These are phyloP conservation scores for Purpureocillium lavendulum DNA, from an alignment of 2,329 filamentous ascomycete genomes.

Conservation along the genomic window DNA sequence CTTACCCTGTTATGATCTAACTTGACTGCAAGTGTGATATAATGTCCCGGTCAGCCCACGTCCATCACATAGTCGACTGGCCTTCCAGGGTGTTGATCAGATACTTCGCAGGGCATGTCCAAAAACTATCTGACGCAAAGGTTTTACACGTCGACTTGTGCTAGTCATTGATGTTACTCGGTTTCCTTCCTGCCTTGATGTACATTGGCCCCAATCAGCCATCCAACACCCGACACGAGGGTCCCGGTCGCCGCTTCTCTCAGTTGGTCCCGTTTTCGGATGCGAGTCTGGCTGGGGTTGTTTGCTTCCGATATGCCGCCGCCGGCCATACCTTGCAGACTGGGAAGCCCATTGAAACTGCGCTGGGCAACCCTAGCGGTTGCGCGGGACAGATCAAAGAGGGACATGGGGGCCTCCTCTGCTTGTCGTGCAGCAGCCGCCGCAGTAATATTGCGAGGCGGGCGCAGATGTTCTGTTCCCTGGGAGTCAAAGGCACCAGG, in stretches of 20 bases:
- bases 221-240: conserved; percentile 57
- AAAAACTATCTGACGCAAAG: too few species aligned
- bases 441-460: conserved; percentile 23
- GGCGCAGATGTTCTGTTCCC: conserved; percentile 12
- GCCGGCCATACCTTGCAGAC: conserved; percentile 27
- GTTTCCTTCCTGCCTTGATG: conserved; percentile 9
- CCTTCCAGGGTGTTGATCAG: too few species aligned
- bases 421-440: conserved; percentile 24
- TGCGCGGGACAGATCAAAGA: conserved; percentile 56
- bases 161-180: too few species aligned
- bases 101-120: too few species aligned
- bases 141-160: too few species aligned
- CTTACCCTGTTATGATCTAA: too few species aligned
- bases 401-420: conserved; percentile 54
- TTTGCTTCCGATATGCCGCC: conserved; percentile 11
- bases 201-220: conserved; percentile 52
- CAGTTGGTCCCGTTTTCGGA: conserved; percentile 65
- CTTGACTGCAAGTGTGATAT: too few species aligned
- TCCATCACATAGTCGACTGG: too few species aligned
- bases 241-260: conserved; percentile 60
- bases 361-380: conserved; percentile 50
- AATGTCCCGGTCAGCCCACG: too few species aligned
- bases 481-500: conserved; percentile 44
- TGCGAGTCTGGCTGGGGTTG: conserved; percentile 26
- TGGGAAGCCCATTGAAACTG: conserved; percentile 49